These are phyloP conservation scores for Inosperma sp. DNA, from an alignment of 768 basidiomycete species.

Conservation along the genomic window DNA sequence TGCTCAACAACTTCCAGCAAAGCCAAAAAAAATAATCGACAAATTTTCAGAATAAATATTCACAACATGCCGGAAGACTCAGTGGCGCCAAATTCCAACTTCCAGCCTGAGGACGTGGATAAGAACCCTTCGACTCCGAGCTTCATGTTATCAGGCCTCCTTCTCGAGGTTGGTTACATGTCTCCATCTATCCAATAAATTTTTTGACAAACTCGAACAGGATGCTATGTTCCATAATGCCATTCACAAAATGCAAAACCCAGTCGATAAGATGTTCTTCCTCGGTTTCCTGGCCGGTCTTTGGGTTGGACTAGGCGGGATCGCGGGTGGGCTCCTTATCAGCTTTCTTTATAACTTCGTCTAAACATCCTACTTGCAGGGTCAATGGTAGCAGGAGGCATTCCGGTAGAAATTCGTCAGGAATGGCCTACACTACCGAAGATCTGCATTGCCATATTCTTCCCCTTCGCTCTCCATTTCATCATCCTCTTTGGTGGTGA, in stretches of 20 bases:
- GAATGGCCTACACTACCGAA: conserved; percentile 8
- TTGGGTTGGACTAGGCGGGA: conserved; percentile 10
- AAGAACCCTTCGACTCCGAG: too few relatives aligned
- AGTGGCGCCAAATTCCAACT: too few relatives aligned
- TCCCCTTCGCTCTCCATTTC: conserved; percentile 11
- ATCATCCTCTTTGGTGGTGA: conserved; percentile 9
- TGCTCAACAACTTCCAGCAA: too few relatives aligned
- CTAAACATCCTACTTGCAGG: neutral
- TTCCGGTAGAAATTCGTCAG: conserved; percentile 9
- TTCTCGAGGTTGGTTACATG: conserved; percentile 3
- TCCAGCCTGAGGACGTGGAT: too few relatives aligned
- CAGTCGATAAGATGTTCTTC: conserved; percentile 12
- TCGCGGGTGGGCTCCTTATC: conserved; percentile 1
- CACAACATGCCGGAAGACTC: too few relatives aligned
- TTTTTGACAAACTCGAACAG: neutral
- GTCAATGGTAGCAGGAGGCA: conserved; percentile 8
- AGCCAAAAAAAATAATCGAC: too few relatives aligned
- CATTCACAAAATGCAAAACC: conserved; percentile 12
- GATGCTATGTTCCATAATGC: conserved; percentile 12
- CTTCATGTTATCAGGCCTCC: conserved; percentile 10
- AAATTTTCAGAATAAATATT: too few relatives aligned
- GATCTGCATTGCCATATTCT: conserved; percentile 1
- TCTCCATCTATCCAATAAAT: neutral
- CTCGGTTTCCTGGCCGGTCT: conserved; percentile 9
- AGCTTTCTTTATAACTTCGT: neutral